A percentile compares a stretch with the other conserved stretches of the same genome.
Evolutionary conservation across 345 rosid genomes (phyloP).

Genomic region (Sisymbrium irio): DNA sequence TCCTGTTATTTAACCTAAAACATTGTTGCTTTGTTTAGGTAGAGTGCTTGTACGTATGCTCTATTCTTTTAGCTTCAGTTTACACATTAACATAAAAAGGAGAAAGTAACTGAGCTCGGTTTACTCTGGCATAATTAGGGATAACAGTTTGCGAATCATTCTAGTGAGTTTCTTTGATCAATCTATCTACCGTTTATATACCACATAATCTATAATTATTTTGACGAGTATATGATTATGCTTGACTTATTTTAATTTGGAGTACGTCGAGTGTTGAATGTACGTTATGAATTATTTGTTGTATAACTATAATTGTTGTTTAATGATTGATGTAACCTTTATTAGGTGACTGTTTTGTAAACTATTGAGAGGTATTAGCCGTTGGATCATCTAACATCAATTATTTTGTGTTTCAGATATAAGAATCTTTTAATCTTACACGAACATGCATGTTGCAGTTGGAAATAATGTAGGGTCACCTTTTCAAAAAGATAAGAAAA

Average conservation of each 20-base stretch:
- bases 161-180: too few species aligned
- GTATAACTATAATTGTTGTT: not conserved
- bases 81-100: too few species aligned
- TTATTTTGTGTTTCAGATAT: not conserved
- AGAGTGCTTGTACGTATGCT: too few species aligned
- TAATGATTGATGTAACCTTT: slow-evolving; percentile 14
- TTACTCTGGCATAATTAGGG: too few species aligned
- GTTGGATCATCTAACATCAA: slow-evolving; percentile 30
- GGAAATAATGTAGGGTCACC: slow-evolving; percentile 14
- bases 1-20: not conserved
- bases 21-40: too few species aligned
- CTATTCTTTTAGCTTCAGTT: too few species aligned
- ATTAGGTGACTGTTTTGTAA: slow-evolving; percentile 20
- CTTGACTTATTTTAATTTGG: not conserved
- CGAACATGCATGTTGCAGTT: slow-evolving; percentile 26
- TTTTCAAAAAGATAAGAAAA: not conserved
- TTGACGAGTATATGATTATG: not conserved
- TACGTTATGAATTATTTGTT: not conserved
- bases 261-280: slow-evolving; percentile 5
- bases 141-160: not conserved
- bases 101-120: not conserved
- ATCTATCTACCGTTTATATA: not conserved
- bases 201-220: not conserved
- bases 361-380: slow-evolving; percentile 10
- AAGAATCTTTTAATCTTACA: not conserved